Percentiles rank a stretch among this genome's conserved stretches.
Evolutionary conservation across 805 yeast genomes (phyloP).

Genomic region (Ogataea methylovora): DNA sequence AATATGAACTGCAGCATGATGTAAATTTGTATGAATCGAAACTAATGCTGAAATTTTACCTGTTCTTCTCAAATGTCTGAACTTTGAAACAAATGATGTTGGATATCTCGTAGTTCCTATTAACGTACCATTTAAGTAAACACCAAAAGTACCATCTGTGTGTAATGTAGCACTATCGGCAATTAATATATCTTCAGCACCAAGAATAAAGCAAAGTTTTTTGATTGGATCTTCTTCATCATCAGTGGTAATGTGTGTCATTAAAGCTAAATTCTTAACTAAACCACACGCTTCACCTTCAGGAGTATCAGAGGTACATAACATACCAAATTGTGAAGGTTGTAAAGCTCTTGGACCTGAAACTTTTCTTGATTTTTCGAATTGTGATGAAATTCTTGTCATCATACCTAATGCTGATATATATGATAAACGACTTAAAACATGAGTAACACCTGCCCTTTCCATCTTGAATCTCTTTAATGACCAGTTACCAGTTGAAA

Average conservation of each 20-base stretch:
- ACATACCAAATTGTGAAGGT: slow-evolving; percentile 98
- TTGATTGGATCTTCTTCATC: slow-evolving; percentile 90
- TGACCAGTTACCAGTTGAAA: slow-evolving; percentile 98
- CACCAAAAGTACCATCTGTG: slow-evolving; percentile 69
- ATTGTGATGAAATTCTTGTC: slow-evolving; percentile 99
- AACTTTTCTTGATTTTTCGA: slow-evolving; percentile 95
- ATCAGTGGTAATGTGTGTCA: slow-evolving; percentile 98
- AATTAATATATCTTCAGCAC: slow-evolving; percentile 79
- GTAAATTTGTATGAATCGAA: slow-evolving; percentile 82
- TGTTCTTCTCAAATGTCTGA: slow-evolving; percentile 73
- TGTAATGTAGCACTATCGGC: slow-evolving; percentile 82
- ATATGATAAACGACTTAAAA: slow-evolving; percentile 81
- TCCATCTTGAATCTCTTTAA: slow-evolving; percentile 98
- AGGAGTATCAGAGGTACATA: slow-evolving; percentile 97
- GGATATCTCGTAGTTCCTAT: slow-evolving; percentile 88
- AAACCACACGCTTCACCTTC: slow-evolving; percentile 99
- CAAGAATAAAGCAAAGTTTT: slow-evolving; percentile 69
- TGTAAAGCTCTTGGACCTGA: slow-evolving; percentile 98
- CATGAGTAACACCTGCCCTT: slow-evolving; percentile 98
- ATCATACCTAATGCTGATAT: slow-evolving; percentile 97
- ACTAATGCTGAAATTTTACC: slow-evolving; percentile 87
- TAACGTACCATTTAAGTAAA: slow-evolving; percentile 89
- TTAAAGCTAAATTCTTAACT: slow-evolving; percentile 91
- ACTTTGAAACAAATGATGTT: slow-evolving; percentile 66
- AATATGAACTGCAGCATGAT: slow-evolving; percentile 89